A percentile compares a stretch with the other conserved stretches of the same genome.
These are phyloP conservation scores for Termitomyces sp. DNA, from an alignment of 768 basidiomycete genomes.

Conservation along the genomic window DNA sequence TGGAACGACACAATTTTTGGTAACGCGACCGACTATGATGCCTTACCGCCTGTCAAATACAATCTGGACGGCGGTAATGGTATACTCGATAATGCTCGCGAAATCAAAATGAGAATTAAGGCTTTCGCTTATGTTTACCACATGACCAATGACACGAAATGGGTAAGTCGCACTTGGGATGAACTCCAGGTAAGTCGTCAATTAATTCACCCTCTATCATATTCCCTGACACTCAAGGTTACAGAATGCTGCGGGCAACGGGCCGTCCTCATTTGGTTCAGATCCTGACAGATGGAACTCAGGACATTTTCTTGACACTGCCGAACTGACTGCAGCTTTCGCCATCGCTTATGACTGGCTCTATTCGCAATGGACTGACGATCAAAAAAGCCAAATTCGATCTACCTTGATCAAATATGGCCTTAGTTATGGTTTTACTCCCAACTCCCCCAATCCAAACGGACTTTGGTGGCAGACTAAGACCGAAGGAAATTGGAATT, in stretches of 20 bases:
- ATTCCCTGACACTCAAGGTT: neutral
- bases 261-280: slow-evolving; percentile 62
- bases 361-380: slow-evolving; percentile 40
- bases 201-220: neutral
- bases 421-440: slow-evolving; percentile 58
- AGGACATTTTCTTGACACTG: slow-evolving; percentile 86
- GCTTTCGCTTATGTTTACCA: slow-evolving; percentile 88
- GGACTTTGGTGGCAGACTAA: slow-evolving; percentile 79
- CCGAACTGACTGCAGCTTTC: slow-evolving; percentile 87
- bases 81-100: slow-evolving; percentile 86
- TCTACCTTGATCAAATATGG: slow-evolving; percentile 76
- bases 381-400: slow-evolving; percentile 69
- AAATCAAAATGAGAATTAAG: slow-evolving; percentile 89
- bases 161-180: slow-evolving; percentile 80
- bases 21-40: slow-evolving; percentile 79
- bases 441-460: slow-evolving; percentile 36
- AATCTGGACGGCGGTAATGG: slow-evolving; percentile 80
- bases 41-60: slow-evolving; percentile 64
- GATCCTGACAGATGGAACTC: slow-evolving; percentile 78
- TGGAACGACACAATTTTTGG: slow-evolving; percentile 92
- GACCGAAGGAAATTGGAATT: slow-evolving; percentile 95
- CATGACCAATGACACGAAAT: slow-evolving; percentile 89
- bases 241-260: slow-evolving; percentile 76
- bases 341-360: slow-evolving; percentile 97
- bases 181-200: slow-evolving; percentile 69